Percentiles rank a stretch among this genome's conserved stretches.
Evolutionary conservation across 306 rosid genomes (phyloP).

Genomic region (Casuarina glauca): DNA sequence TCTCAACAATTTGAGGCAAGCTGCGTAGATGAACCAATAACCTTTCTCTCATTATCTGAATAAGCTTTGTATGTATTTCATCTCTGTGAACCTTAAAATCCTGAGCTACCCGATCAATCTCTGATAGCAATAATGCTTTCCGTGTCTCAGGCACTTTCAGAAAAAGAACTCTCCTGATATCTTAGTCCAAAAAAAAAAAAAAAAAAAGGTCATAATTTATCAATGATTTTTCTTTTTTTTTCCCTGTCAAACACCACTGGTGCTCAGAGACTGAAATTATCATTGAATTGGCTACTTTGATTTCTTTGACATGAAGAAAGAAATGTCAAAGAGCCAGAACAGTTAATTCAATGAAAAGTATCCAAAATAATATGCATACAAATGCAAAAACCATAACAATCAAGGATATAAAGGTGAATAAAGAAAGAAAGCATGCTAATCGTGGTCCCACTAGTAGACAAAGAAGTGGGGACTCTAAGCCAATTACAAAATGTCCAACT

Average conservation of each 20-base stretch:
- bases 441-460: not conserved
- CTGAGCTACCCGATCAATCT: conserved; percentile 95
- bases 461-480: not conserved
- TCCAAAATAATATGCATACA: not conserved
- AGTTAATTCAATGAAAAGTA: not conserved
- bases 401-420: not conserved
- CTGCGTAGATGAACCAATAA: conserved; percentile 86
- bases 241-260: not conserved
- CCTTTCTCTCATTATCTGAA: conserved; percentile 99
- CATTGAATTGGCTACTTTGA: not conserved
- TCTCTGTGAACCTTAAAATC: conserved; percentile 96
- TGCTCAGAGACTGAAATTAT: conserved; percentile 10
- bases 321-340: not conserved
- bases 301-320: not conserved
- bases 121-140: conserved; percentile 71
- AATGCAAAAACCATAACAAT: not conserved
- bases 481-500: not conserved
- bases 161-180: conserved; percentile 86
- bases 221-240: not conserved
- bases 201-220: conserved; percentile 36
- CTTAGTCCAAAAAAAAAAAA: conserved; percentile 52
- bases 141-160: conserved; percentile 87
- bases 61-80: conserved; percentile 95
- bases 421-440: not conserved
- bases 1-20: conserved; percentile 92